Conservation (phyloP, 306 rosid species). For the Hylodesmum podocarpum region DNA sequence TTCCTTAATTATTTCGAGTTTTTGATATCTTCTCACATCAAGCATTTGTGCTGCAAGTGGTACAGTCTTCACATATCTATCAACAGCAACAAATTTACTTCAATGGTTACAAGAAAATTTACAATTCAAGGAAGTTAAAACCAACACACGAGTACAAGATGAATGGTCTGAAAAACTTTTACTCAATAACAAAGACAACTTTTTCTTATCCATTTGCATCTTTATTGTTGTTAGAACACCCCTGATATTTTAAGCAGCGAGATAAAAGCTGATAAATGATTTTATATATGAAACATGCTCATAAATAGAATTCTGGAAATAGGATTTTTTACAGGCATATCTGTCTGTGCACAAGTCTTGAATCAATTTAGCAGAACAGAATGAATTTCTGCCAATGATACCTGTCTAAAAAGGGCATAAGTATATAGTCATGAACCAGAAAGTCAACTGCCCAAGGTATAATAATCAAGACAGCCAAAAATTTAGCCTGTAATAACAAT, state of each 20-base stretch:
- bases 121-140: slow-evolving; percentile 20
- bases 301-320: no score
- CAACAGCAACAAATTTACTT: slow-evolving; percentile 14
- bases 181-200: slow-evolving; percentile 4
- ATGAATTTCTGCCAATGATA: slow-evolving; percentile 17
- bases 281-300: background rate
- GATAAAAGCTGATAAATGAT: background rate
- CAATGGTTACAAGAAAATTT: background rate
- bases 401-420: slow-evolving; percentile 98
- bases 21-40: slow-evolving; percentile 88
- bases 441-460: slow-evolving; percentile 92
- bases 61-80: slow-evolving; percentile 91
- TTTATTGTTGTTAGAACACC: background rate
- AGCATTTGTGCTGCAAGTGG: slow-evolving; percentile 95
- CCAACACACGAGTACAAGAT: slow-evolving; percentile 14
- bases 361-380: background rate
- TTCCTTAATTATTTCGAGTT: slow-evolving; percentile 76
- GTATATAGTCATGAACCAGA: slow-evolving; percentile 85
- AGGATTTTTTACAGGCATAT: background rate
- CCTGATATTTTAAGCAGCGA: background rate
- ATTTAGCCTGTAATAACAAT: slow-evolving; percentile 71
- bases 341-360: slow-evolving; percentile 2
- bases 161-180: background rate
- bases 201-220: slow-evolving; percentile 3
- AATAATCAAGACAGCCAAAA: slow-evolving; percentile 74